These are phyloP conservation scores for Calonectria crousiana DNA, from an alignment of 2,329 filamentous ascomycete genomes.

Conservation along the genomic window DNA sequence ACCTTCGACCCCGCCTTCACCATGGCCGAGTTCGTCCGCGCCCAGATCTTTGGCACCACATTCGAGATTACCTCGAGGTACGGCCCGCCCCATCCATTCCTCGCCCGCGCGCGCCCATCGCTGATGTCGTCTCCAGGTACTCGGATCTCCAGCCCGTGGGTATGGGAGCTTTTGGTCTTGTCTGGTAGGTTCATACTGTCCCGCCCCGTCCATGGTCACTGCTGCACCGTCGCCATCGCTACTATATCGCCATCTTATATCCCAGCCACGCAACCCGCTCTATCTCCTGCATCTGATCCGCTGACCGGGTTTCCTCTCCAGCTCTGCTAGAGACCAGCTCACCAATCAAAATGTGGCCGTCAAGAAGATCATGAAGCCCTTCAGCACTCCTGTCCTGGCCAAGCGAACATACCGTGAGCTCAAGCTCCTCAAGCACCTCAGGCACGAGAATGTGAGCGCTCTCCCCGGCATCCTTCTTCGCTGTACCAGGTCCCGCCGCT, in stretches of 20 bases:
- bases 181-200: constrained; percentile 77
- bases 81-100: constrained; percentile 18
- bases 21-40: constrained; percentile 99
- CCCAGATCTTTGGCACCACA: constrained; percentile 99
- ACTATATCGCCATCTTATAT: not conserved
- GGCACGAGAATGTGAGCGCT: constrained; percentile 87
- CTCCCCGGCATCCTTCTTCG: constrained; percentile 3
- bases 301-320: constrained; percentile 52
- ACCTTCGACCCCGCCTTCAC: constrained; percentile 53
- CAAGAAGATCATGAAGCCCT: constrained; percentile 99
- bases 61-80: constrained; percentile 99
- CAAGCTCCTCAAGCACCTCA: constrained; percentile 95
- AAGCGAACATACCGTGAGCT: constrained; percentile 98
- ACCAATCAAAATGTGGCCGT: constrained; percentile 96
- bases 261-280: not conserved
- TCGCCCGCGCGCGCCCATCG: constrained; percentile 1
- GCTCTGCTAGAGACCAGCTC: constrained; percentile 97
- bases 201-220: not conserved
- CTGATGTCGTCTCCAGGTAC: constrained; percentile 71
- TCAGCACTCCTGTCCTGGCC: constrained; percentile 97
- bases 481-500: constrained; percentile 8
- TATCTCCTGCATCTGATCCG: constrained; percentile 7
- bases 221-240: constrained; percentile 18
- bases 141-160: constrained; percentile 98
- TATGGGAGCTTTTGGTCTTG: constrained; percentile 98